Conservation (phyloP, 2,329 filamentous ascomycete genomes). For the Stemphylium lycopersici region DNA sequence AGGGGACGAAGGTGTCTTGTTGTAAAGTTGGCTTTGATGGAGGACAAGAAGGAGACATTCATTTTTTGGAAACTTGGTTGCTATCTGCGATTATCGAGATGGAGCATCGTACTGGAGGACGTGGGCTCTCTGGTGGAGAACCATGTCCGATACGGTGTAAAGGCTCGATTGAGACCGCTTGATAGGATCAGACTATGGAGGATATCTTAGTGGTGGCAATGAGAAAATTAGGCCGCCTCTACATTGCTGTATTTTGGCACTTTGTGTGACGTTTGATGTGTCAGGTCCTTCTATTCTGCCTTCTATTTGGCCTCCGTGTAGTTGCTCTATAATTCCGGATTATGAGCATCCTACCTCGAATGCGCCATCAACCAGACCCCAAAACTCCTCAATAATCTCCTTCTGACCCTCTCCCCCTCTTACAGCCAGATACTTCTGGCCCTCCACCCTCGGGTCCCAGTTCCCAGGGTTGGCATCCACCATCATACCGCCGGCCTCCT, state of each 20-base stretch:
- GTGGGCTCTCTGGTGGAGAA: constrained; percentile 26
- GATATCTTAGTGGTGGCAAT: constrained; percentile 38
- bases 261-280: not conserved
- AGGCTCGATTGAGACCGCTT: constrained; percentile 39
- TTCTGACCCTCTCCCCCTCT: constrained; percentile 54
- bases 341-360: constrained; percentile 49
- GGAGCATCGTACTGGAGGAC: constrained; percentile 31
- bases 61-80: constrained; percentile 26
- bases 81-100: constrained; percentile 26
- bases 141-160: constrained; percentile 23
- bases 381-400: constrained; percentile 57
- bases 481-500: constrained; percentile 75
- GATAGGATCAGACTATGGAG: constrained; percentile 28
- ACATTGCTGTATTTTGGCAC: constrained; percentile 11
- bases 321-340: constrained; percentile 9
- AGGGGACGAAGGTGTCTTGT: constrained; percentile 22
- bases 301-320: not conserved
- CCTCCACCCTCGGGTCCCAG: constrained; percentile 66
- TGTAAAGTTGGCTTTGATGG: constrained; percentile 8
- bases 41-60: constrained; percentile 20
- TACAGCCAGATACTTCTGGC: constrained; percentile 61
- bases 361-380: constrained; percentile 53
- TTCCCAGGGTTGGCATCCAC: constrained; percentile 74
- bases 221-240: constrained; percentile 39
- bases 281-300: not conserved